These are phyloP conservation scores for Chamaecyparis obtusa DNA, from an alignment of 75 land plant species.

Conservation along the genomic window DNA sequence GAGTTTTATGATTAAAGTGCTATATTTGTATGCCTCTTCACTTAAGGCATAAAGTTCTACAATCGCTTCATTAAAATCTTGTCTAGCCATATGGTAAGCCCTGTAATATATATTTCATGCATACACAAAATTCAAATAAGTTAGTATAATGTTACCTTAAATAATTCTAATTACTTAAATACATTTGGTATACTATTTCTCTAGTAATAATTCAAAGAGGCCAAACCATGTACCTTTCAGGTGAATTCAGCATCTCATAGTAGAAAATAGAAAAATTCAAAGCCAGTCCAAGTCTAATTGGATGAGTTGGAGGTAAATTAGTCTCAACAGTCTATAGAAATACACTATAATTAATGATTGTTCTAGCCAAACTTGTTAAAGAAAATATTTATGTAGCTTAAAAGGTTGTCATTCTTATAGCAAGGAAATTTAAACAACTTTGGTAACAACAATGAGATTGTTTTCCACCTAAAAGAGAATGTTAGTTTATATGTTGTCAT, in stretches of 20 bases:
- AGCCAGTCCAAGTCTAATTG: constrained; percentile 50
- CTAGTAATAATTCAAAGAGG: background rate
- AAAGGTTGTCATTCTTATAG: background rate
- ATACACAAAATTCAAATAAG: background rate
- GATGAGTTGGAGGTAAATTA: constrained; percentile 49
- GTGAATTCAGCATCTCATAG: constrained; percentile 57
- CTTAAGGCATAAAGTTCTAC: constrained; percentile 52
- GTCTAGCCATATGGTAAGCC: constrained; percentile 50
- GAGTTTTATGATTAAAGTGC: constrained; percentile 57
- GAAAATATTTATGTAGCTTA: background rate
- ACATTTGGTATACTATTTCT: background rate
- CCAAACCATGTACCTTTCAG: constrained; percentile 29
- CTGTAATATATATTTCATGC: constrained; percentile 16
- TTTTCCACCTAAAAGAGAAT: background rate
- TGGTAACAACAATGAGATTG: background rate
- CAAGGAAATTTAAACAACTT: background rate
- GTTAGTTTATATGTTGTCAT: no score
- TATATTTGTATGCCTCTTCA: constrained; percentile 60
- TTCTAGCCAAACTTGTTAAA: background rate
- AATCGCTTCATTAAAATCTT: constrained; percentile 57
- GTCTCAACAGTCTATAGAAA: constrained; percentile 42
- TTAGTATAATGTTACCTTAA: background rate
- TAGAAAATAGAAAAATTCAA: constrained; percentile 59
- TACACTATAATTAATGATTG: background rate
- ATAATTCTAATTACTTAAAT: background rate